Conservation (phyloP, 2,329 filamentous ascomycete genomes). For the Claviceps paspali region DNA sequence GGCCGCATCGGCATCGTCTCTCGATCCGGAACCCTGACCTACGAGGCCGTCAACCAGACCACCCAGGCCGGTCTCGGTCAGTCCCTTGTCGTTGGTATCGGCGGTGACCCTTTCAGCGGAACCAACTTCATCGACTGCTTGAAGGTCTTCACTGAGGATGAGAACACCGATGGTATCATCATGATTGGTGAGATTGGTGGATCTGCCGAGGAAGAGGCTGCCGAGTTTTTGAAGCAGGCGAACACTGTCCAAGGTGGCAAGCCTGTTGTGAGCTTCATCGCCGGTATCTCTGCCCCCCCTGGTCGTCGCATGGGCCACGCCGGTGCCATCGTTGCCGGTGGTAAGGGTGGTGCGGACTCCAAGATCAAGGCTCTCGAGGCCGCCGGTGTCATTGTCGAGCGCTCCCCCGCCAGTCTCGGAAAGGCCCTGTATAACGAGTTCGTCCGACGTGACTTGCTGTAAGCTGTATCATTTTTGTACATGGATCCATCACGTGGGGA, state of each 20-base stretch:
- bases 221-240: slow-evolving; percentile 84
- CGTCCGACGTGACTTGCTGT: slow-evolving; percentile 89
- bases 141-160: slow-evolving; percentile 88
- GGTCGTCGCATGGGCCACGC: slow-evolving; percentile 98
- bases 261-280: slow-evolving; percentile 96
- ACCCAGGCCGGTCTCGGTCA: slow-evolving; percentile 93
- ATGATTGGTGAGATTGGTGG: slow-evolving; percentile 99
- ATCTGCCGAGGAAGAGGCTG: slow-evolving; percentile 92
- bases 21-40: slow-evolving; percentile 93
- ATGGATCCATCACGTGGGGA: not conserved
- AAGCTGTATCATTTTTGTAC: slow-evolving; percentile 20
- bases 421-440: slow-evolving; percentile 93
- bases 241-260: slow-evolving; percentile 76
- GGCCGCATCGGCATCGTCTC: slow-evolving; percentile 98
- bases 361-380: slow-evolving; percentile 92
- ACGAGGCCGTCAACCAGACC: slow-evolving; percentile 99
- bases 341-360: slow-evolving; percentile 94
- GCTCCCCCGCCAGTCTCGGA: slow-evolving; percentile 79
- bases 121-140: slow-evolving; percentile 99
- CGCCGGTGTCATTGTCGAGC: slow-evolving; percentile 86
- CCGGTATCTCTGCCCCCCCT: slow-evolving; percentile 91
- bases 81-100: slow-evolving; percentile 95
- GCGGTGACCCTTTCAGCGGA: slow-evolving; percentile 94
- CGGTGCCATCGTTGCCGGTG: slow-evolving; percentile 92
- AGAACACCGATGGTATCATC: slow-evolving; percentile 97